Conservation (phyloP, 768 basidiomycete genomes). For the Lepiota venenata region DNA sequence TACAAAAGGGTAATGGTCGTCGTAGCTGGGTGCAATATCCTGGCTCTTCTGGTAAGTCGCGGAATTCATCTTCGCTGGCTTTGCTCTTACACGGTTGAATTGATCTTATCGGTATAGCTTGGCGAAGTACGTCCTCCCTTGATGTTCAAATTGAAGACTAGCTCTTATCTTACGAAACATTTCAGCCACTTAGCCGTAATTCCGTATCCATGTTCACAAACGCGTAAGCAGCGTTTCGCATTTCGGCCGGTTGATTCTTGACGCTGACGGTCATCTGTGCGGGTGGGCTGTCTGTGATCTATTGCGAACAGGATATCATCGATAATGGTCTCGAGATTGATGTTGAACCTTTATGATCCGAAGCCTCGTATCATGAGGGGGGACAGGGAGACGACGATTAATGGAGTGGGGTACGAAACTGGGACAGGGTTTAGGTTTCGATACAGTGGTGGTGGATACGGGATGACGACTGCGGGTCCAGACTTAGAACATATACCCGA, state of each 20-base stretch:
- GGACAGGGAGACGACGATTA: background rate
- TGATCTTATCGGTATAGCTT: background rate
- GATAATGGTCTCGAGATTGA: slow-evolving; percentile 18
- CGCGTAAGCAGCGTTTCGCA: slow-evolving; percentile 15
- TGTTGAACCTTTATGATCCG: slow-evolving; percentile 22
- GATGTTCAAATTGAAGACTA: too few species aligned
- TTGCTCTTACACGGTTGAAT: background rate
- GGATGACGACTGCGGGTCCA: background rate
- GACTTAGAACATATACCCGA: too few species aligned
- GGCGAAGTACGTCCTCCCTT: background rate
- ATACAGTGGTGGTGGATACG: background rate
- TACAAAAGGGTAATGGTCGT: slow-evolving; percentile 11
- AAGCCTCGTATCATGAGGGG: slow-evolving; percentile 12
- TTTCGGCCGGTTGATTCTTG: background rate
- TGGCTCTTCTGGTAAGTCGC: slow-evolving; percentile 14
- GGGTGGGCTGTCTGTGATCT: too few species aligned
- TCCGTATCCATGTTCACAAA: slow-evolving; percentile 23
- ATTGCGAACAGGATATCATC: slow-evolving; percentile 17
- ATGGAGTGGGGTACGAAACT: background rate
- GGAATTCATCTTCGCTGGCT: background rate
- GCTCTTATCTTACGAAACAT: too few species aligned
- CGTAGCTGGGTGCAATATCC: slow-evolving; percentile 12
- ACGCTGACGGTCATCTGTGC: too few species aligned
- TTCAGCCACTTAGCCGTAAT: slow-evolving; percentile 20
- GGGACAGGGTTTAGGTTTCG: background rate